Evolutionary conservation across 2,329 filamentous ascomycete species (phyloP), one percentile per base, ranked within the genome.

Genomic region (Rhynchosporium agropyri): DNA sequence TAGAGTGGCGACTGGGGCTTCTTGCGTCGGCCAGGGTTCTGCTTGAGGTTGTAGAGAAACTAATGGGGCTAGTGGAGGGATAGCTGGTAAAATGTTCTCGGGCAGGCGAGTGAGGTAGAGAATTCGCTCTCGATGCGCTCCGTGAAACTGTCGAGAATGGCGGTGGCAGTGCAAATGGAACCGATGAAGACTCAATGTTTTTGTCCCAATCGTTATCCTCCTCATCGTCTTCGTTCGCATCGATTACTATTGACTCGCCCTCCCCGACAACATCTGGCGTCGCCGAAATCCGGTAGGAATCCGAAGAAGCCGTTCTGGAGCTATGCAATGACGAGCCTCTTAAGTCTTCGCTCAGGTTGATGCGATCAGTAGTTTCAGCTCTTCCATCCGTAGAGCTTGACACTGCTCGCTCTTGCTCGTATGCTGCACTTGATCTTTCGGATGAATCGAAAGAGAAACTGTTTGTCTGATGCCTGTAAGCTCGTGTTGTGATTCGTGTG

Each of bases 391-490:
- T 69, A 4, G 70, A 70, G 8, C 15, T 62, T 29, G 70, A 72
- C 31, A 66, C 48, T 8, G 64, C 60, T 6, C 68, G 66, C 40
- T 71, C 68, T 61, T 73, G 70, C 42, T 74, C 73, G 60, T 72
- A 71, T 33, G 70, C 69, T 53, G 67, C 69, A 64, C 71, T 74
- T 15, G 72, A 68, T 63, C 69, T 67, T 60, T 74, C 73, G 3
- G 73, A 73, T 12, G 68, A 70, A 38, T 73, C 72, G 36, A 71
- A 73, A n/a, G 75, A 75, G 61, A 74, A 76, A 54, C 71, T 75
- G 38, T 75, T 72, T 13, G 72, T 74, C 60, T 75, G 74, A 57
- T 72, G 74, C 63, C 73, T 72, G 42, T 75, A 73, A 12, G 51
- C 66, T 13, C 68, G 72, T n/a, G 65, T 67, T 13, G 65, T 58